Conservation (phyloP, 768 basidiomycete genomes). For the Gloeopeniophorella convolvens region DNA sequence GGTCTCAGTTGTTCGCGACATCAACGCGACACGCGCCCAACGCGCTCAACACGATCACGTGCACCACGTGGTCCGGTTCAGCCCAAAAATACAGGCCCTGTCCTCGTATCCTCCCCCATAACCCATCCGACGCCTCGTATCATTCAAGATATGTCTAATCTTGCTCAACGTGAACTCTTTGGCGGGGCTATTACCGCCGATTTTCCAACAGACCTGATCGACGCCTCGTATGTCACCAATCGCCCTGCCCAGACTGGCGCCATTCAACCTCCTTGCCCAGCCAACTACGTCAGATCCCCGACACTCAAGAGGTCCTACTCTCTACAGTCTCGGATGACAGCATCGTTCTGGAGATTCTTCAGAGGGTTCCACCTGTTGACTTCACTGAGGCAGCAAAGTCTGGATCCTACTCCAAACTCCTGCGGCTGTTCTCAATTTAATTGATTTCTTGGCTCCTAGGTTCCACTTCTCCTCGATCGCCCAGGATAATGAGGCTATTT, state of each 20-base stretch:
- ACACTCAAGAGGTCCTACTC: conserved; percentile 91
- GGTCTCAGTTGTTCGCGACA: too few species aligned
- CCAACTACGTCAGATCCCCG: conserved; percentile 77
- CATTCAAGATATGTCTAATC: conserved; percentile 19
- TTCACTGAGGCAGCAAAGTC: conserved; percentile 65
- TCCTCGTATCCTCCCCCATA: too few species aligned
- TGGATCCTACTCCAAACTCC: background rate
- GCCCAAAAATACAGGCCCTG: too few species aligned
- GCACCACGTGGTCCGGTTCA: too few species aligned
- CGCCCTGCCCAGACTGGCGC: background rate
- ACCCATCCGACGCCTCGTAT: too few species aligned
- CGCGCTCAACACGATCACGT: too few species aligned
- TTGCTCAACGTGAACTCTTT: conserved; percentile 52
- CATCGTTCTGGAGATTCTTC: conserved; percentile 78
- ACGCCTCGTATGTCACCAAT: conserved; percentile 66
- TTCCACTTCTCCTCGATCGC: conserved; percentile 89
- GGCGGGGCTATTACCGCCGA: conserved; percentile 75
- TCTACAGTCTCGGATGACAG: conserved; percentile 62
- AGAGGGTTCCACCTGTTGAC: conserved; percentile 56
- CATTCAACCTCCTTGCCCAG: conserved; percentile 30
- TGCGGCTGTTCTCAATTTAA: background rate
- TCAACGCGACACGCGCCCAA: too few species aligned
- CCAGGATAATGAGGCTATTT: conserved; percentile 76
- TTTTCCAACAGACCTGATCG: conserved; percentile 54
- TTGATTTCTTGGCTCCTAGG: conserved; percentile 38